Base-by-base conservation (phyloP, 164 flowering plant genomes). In the Taxillus chinensis region DNA sequence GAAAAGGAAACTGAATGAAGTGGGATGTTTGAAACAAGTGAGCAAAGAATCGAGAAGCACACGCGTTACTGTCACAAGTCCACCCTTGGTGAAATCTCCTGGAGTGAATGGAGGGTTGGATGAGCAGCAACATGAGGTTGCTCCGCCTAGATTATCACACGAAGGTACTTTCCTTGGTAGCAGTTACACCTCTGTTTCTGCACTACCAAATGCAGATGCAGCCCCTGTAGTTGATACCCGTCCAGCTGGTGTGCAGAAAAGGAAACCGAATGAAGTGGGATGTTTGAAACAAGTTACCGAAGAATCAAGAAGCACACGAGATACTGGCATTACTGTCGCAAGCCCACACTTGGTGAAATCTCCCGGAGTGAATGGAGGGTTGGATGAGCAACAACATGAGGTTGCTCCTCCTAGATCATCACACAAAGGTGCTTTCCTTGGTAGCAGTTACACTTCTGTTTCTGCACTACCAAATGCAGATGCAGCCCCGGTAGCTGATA, bases 1-100 rank as follows among this genome's bases (percentile, higher is more conserved):
- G 17, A 81, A 78, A 62, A 74, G 81, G 65, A 77, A 72, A 70
- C 70, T 54, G 7, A 72, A 61, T 43, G 84, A 71, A 60, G 27
- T 56, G 45, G 77, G 73, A 14, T 58, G 69, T 14, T 56, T 71
- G 8, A 67, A 58, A 8, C 62, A 27, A 57, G 48, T 50, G 6
- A 75, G 59, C 39, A 9, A 70, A 65, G 77, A 73, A n/a, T 57
- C 39, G 15, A 79, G 74, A 57, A 80, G 72, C 50, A 27, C 61
- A 37, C 70, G 70, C 11, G 53, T 66, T 55, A 8, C 65, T n/a
- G 40, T 58, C 15, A 37, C 27, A 8, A 27, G 45, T 37, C 64
- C 63, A 5, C 67, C 64, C 39, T 14, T 51, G 54, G 49, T 48
- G 46, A 42, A 10, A 59, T 55, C 62, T 62, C 41, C 11, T 17